Percentiles rank a stretch among this genome's conserved stretches.
Evolutionary conservation across 352 stramenopile species (phyloP).

Genomic region (Globisporangium recalcitrans): DNA sequence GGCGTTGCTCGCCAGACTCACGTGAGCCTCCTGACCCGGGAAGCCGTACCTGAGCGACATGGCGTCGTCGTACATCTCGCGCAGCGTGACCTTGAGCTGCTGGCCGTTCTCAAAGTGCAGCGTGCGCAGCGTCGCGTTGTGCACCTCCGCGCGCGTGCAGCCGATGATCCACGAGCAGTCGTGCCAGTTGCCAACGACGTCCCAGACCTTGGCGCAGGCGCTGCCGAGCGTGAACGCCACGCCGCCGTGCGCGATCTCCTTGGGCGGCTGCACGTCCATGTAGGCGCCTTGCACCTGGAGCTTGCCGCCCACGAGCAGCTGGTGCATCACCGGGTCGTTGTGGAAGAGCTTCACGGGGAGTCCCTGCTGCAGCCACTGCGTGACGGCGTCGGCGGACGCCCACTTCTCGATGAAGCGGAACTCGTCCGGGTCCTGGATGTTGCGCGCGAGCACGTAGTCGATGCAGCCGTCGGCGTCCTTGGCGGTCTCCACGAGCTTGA

Average conservation of each 20-base stretch:
- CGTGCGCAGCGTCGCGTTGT: constrained; percentile 8
- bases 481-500: constrained; percentile 15
- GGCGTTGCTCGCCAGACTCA: neutral
- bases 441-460: constrained; percentile 12
- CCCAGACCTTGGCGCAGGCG: constrained; percentile 7
- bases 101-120: constrained; percentile 8
- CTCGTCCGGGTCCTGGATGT: constrained; percentile 16
- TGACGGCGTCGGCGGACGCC: constrained; percentile 9
- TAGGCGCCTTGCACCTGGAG: constrained; percentile 13
- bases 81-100: constrained; percentile 6
- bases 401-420: constrained; percentile 18
- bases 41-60: constrained; percentile 10
- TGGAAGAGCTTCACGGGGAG: constrained; percentile 11
- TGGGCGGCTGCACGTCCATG: constrained; percentile 9
- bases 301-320: constrained; percentile 12
- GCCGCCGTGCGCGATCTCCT: constrained; percentile 9
- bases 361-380: constrained; percentile 9
- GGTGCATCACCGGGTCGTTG: constrained; percentile 10
- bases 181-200: constrained; percentile 12
- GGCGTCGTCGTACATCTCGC: constrained; percentile 5
- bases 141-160: constrained; percentile 8
- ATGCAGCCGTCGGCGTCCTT: constrained; percentile 6
- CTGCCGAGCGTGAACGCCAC: constrained; percentile 8
- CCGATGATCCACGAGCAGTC: constrained; percentile 16
- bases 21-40: constrained; percentile 5